Percentiles rank a stretch among this genome's conserved stretches.
Evolutionary conservation across 768 basidiomycete genomes (phyloP).

Genomic region (Calocybe cyanea): DNA sequence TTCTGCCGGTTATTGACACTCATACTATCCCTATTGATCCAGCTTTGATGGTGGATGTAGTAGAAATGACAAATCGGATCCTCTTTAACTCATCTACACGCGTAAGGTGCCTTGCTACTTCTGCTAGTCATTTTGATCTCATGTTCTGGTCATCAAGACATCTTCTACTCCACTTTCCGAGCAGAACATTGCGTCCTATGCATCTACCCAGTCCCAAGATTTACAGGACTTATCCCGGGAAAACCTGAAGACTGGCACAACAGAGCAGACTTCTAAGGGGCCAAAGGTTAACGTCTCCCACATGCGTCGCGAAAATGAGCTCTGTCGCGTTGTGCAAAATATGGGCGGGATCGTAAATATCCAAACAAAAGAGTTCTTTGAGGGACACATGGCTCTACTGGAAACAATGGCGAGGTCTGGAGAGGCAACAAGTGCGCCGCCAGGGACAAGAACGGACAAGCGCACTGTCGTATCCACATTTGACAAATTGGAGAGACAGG

Average conservation of each 20-base stretch:
- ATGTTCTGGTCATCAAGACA: too few relatives aligned
- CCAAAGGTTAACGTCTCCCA: conserved; percentile 68
- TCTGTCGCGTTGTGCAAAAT: conserved; percentile 61
- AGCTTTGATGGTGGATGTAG: conserved; percentile 10
- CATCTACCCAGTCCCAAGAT: neutral
- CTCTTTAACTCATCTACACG: neutral
- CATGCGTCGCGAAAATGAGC: conserved; percentile 77
- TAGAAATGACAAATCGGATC: conserved; percentile 3
- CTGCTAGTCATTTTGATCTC: too few relatives aligned
- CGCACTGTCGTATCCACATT: conserved; percentile 62
- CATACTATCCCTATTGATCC: conserved; percentile 16
- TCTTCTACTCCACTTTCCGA: too few relatives aligned
- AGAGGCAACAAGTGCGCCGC: conserved; percentile 67
- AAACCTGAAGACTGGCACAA: neutral
- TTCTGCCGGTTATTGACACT: neutral
- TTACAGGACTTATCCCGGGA: neutral
- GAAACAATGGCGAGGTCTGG: conserved; percentile 52
- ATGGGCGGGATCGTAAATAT: conserved; percentile 66
- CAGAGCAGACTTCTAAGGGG: conserved; percentile 6
- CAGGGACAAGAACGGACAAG: conserved; percentile 68
- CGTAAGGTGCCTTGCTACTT: neutral
- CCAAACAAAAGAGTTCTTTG: conserved; percentile 65
- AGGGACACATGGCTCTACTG: conserved; percentile 62
- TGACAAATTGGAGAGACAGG: conserved; percentile 57
- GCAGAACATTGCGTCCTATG: neutral